Evolutionary conservation across 371 early-diverging fungal genomes (phyloP).

Genomic region (Saksenaea vasiformis): DNA sequence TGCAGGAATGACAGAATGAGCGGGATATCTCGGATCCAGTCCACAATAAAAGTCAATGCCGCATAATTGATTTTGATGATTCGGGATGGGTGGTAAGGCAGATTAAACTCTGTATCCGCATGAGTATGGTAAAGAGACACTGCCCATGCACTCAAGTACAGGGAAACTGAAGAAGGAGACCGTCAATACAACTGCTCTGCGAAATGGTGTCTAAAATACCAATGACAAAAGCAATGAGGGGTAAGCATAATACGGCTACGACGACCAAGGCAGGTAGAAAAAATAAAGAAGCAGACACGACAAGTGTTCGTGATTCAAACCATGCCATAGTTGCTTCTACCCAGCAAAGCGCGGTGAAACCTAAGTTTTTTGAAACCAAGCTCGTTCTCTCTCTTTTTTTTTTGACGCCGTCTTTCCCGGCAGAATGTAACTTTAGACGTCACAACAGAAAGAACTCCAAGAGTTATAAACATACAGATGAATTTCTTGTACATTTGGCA

Average conservation of each 20-base stretch:
- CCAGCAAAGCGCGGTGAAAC: background rate
- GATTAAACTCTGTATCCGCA: conserved; percentile 35
- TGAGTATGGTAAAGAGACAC: conserved; percentile 42
- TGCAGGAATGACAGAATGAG: conserved; percentile 36
- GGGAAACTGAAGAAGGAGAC: conserved; percentile 26
- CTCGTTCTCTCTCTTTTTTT: no score
- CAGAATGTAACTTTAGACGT: background rate
- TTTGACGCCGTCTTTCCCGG: background rate
- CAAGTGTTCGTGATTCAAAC: conserved; percentile 34
- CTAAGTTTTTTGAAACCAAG: background rate
- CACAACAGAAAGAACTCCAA: no score
- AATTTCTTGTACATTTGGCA: no score
- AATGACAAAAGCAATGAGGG: conserved; percentile 31
- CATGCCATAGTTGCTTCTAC: conserved; percentile 11
- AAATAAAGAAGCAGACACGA: conserved; percentile 46
- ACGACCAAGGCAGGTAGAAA: conserved; percentile 38
- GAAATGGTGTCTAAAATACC: conserved; percentile 20
- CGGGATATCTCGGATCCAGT: conserved; percentile 38
- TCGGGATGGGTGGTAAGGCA: conserved; percentile 46
- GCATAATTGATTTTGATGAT: conserved; percentile 46
- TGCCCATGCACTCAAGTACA: conserved; percentile 57
- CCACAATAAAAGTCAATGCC: conserved; percentile 19
- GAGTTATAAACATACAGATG: no score
- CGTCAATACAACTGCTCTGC: background rate
- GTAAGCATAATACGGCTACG: conserved; percentile 35